Evolutionary conservation across 768 basidiomycete species (phyloP), one percentile per base, ranked within the genome.

Genomic region (Gloeostereum incarnatum): DNA sequence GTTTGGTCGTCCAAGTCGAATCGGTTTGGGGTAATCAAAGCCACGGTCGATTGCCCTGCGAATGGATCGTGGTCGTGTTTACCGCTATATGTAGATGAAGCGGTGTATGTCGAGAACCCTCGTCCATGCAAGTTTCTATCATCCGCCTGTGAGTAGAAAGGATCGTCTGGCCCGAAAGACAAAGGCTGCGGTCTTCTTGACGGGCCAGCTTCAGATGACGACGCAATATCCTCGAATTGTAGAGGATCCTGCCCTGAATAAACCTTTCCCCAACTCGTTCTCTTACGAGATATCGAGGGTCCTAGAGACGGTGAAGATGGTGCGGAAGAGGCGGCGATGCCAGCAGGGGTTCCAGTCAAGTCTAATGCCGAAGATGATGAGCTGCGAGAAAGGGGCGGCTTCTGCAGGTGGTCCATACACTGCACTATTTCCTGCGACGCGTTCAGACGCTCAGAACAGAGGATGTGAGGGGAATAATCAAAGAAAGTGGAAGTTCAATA

Each of bases 311-410:
- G 75, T 8, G 78, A 76, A 25, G 68, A 53, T 11, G 77, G 75
- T 16, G 58, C 60, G 29, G 68, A 61, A 38, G 41, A 49, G n/a
- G n/a, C n/a, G 42, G 54, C 57, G 41, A 75, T 54, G 20, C 68
- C 69, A 34, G 69, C 51, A 27, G 63, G 55, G 3, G 69, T 61
- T n/a, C 63, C 56, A 31, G 69, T 57, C 24, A 80, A 51, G 55
- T 80, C 71, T 42, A 79, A 50, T 27, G 71, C 75, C 17, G 76
- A 80, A 34, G 77, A 68, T 6, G 64, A 66, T 11, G 76, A 69
- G 34, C 40, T 41, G 20, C 35, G 22, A 16, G 20, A 35, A 17
- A 41, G 30, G 27, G 35, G 33, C 6, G 14, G 13, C 13, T 35
- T 29, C 13, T 41, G 34, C 35, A 20, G 31, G 33, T 41, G n/a